Base-by-base conservation (phyloP, 208 protist genomes). In the Trypanosoma rangeli region DNA sequence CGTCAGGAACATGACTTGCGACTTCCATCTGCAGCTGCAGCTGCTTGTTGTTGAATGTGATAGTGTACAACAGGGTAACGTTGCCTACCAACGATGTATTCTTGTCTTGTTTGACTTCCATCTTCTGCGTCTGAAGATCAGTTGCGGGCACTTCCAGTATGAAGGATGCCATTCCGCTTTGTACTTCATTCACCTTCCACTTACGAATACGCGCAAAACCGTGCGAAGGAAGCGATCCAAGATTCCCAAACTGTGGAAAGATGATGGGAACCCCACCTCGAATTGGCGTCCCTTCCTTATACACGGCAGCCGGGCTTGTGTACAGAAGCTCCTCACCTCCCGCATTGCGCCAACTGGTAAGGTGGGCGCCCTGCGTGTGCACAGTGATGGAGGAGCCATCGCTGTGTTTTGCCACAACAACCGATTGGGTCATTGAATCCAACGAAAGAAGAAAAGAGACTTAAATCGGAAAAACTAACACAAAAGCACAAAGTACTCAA, bases 251-350 rank as follows among this genome's bases (percentile, higher is more conserved):
- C 78, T 97, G 93, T 1, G 93, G 93, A 49, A 92, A 97, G 63
- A 92, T 92, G 20, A 97, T 67, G 48, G 93, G 93, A 52, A 97
- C 89, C 9, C 93, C 93, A 63, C 93, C 93, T 39, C 93, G 89
- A 24, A 97, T 84, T 5, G 93, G 74, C 37, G 84, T 83, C 26
- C 80, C 78, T 24, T 91, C 75, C 56, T 78, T 74, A 49, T 85
- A 94, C 16, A 92, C 71, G n/a, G 93, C 84, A 3, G 82, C 84
- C 8, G 88, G 87, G 70, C 86, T 93, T 57, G 90, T 82, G 78
- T 93, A 97, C 0, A 97, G 70, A 58, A 85, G 57, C 61, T 94
- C 90, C 22, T 84, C 73, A 26, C 87, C 87, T 39, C 76, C 70
- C 8, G 37, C 64, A 35, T 64, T 81, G 59, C 78, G 79, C 90